A percentile compares a stretch with the other conserved stretches of the same genome.
Evolutionary conservation across 345 rosid genomes (phyloP).

Genomic region (Tarenaya hassleriana): DNA sequence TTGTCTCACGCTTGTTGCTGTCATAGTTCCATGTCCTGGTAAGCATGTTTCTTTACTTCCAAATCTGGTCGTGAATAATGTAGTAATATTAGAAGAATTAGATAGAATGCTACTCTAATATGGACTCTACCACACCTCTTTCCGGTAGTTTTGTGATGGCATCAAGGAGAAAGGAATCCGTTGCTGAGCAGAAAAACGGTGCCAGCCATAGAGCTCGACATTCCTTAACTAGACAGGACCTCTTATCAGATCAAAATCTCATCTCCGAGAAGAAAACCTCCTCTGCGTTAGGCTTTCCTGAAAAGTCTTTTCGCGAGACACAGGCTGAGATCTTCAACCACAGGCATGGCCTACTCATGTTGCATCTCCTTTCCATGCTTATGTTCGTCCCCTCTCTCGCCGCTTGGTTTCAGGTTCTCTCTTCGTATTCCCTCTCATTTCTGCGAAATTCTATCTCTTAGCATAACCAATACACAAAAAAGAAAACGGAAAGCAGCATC

Average conservation of each 20-base stretch:
- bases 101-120: slow-evolving; percentile 25
- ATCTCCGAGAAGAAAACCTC: slow-evolving; percentile 36
- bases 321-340: slow-evolving; percentile 83
- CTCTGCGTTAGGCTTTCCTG: slow-evolving; percentile 36
- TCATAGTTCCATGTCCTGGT: slow-evolving; percentile 83
- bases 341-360: slow-evolving; percentile 66
- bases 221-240: slow-evolving; percentile 31
- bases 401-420: slow-evolving; percentile 86
- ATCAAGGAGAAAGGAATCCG: slow-evolving; percentile 48
- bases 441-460: no score
- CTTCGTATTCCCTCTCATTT: slow-evolving; percentile 6
- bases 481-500: no score
- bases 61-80: neutral
- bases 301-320: slow-evolving; percentile 57
- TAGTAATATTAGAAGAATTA: slow-evolving; percentile 3
- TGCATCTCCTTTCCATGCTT: slow-evolving; percentile 69
- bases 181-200: slow-evolving; percentile 34
- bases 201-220: slow-evolving; percentile 36
- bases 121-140: slow-evolving; percentile 20
- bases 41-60: slow-evolving; percentile 13
- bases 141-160: slow-evolving; percentile 58
- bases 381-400: slow-evolving; percentile 88
- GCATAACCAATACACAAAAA: no score
- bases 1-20: slow-evolving; percentile 61
- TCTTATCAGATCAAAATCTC: slow-evolving; percentile 25